Percentiles rank a stretch among this genome's conserved stretches.
Evolutionary conservation across 768 basidiomycete genomes (phyloP).

Genomic region (Russula virescens): DNA sequence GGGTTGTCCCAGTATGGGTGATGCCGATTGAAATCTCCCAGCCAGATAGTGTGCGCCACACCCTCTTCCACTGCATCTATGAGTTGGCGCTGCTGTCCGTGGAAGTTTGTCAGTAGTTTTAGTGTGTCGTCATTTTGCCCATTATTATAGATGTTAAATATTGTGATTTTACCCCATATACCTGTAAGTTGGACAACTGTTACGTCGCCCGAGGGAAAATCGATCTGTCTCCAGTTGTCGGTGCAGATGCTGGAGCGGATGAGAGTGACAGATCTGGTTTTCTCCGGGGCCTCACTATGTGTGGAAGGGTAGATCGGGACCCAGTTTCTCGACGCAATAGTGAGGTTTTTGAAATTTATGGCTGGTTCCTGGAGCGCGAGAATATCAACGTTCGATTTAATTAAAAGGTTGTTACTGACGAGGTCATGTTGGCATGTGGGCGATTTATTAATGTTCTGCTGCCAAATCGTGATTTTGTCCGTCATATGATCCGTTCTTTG

Average conservation of each 20-base stretch:
- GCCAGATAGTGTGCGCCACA: no score
- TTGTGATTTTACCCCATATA: conserved; percentile 19
- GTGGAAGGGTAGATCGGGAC: conserved; percentile 27
- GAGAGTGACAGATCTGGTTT: conserved; percentile 17
- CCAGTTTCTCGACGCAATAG: conserved; percentile 22
- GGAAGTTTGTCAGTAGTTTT: neutral
- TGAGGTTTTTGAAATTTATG: conserved; percentile 26
- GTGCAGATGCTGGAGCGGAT: conserved; percentile 11
- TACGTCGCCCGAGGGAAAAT: no score
- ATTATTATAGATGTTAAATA: no score
- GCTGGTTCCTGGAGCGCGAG: conserved; percentile 38
- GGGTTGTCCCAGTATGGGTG: no score
- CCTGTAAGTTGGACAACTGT: conserved; percentile 28
- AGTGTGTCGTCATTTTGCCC: conserved; percentile 34
- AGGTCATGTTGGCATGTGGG: conserved; percentile 1
- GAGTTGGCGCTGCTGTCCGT: no score
- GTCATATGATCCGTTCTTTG: no score
- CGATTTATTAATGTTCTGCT: conserved; percentile 28
- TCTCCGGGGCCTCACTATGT: conserved; percentile 15
- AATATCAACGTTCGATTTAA: conserved; percentile 29
- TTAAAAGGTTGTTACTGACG: conserved; percentile 18
- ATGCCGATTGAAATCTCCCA: no score
- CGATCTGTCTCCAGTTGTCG: conserved; percentile 15
- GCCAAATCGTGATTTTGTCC: no score
- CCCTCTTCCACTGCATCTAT: no score